Evolutionary conservation across 495 filamentous ascomycete genomes (phyloP), one percentile per base, ranked within the genome.

Genomic region (Neurospora sublineolata): DNA sequence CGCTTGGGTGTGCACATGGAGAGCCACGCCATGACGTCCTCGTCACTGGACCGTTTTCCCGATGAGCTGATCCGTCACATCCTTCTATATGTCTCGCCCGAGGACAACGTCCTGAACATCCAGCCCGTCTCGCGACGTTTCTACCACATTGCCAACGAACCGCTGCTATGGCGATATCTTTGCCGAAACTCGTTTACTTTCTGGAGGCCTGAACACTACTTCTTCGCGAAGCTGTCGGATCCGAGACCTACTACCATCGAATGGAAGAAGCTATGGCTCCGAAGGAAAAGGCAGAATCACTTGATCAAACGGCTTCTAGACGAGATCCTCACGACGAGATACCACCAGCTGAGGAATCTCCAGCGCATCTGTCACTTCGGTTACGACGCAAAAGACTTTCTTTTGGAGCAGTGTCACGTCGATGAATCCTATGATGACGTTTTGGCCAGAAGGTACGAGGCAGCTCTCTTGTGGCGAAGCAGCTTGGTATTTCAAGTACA

Each of bases 371-470:
- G 89, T 70, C 80, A 84, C 52, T 82, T 88, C 74, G 95, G 94
- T 1, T 94, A 92, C 72, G 93, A 98, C 85, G 92, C 88, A 27
- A 97, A 97, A 77, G 95, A 97, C 77, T 89, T 87, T 30, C 84
- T 99, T 42, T 74, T 94, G 52, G 83, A 86, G 71, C 88, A 97
- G 75, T 86, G 85, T 68, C 80, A 82, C 11, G 82, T 86, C 39
- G 82, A 84, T 38, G 84, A 89, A n/a, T 83, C 87, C 18, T 83
- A 79, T 14, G 88, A 91, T 27, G 94, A 99, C 83, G 85, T 90
- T 69, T 81, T 99, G 74, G 93, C 95, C 18, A 86, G 93, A 82
- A 91, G 92, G 89, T 97, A 79, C 68, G 77, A 70, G 40, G 41
- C 5, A 42, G 52, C 14, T 64, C 27, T 64, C 52, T 58, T 58